Evolutionary conservation across 306 rosid species (phyloP).

Genomic region (Morella rubra): DNA sequence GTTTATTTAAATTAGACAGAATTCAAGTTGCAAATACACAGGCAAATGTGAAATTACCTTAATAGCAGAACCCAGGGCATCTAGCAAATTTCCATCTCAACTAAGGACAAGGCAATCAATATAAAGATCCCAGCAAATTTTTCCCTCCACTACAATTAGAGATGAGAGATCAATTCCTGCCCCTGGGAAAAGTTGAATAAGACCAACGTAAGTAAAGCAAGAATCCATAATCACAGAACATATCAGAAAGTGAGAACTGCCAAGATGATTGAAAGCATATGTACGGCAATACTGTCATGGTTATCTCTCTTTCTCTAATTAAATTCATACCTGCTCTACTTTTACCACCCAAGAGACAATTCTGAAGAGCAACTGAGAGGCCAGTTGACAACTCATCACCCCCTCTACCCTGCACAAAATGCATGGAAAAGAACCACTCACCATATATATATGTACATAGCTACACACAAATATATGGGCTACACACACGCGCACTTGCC

Average conservation of each 20-base stretch:
- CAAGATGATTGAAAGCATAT: conserved; percentile 15
- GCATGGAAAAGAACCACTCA: neutral
- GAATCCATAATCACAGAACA: conserved; percentile 10
- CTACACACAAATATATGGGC: neutral
- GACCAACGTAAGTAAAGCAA: neutral
- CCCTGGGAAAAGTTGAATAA: conserved; percentile 40
- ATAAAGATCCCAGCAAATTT: conserved; percentile 93
- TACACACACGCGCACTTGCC: too few species aligned
- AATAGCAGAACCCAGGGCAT: conserved; percentile 82
- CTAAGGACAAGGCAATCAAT: conserved; percentile 82
- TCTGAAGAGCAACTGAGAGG: conserved; percentile 62
- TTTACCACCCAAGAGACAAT: conserved; percentile 75
- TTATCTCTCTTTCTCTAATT: conserved; percentile 13
- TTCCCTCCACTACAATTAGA: conserved; percentile 66
- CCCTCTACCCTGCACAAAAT: conserved; percentile 60
- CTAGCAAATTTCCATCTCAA: conserved; percentile 87
- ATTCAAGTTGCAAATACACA: neutral
- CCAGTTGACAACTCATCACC: conserved; percentile 72
- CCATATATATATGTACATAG: neutral
- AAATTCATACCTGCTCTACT: conserved; percentile 66
- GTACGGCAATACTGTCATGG: too few species aligned
- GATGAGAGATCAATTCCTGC: conserved; percentile 85
- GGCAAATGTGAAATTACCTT: conserved; percentile 50
- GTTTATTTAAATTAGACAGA: neutral
- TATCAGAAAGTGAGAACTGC: neutral